Percentiles rank a stretch among this genome's conserved stretches.
phyloP scores from a whole-genome alignment of 106 monocot genomes.

The Agapanthus africanus region DNA sequence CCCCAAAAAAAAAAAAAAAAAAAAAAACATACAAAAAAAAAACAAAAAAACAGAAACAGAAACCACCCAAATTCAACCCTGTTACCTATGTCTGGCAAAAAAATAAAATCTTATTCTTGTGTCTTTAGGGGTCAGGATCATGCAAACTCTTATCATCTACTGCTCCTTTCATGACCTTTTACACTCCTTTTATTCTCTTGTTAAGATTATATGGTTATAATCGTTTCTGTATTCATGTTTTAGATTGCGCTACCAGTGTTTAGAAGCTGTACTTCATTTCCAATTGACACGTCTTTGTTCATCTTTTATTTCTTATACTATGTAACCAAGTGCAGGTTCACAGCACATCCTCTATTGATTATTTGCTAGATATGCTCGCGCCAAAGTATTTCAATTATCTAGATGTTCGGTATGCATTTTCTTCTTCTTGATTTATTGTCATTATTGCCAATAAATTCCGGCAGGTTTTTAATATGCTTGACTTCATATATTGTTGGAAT shows the following conservation, averaged over 20 bases:
- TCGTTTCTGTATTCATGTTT: not conserved
- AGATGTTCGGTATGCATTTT: conserved; percentile 63
- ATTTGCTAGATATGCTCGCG: conserved; percentile 40
- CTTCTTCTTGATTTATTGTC: not conserved
- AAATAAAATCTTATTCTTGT: too few relatives aligned
- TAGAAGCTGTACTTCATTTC: not conserved
- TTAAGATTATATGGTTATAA: not conserved
- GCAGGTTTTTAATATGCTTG: not conserved
- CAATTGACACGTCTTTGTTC: not conserved
- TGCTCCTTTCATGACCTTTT: too few relatives aligned
- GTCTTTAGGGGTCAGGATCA: too few relatives aligned
- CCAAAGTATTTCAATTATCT: conserved; percentile 64
- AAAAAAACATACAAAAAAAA: too few relatives aligned
- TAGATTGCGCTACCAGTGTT: not conserved
- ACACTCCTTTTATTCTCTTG: too few relatives aligned
- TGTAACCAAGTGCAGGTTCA: conserved; percentile 35
- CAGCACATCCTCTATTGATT: conserved; percentile 30
- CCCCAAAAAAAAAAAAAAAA: too few relatives aligned
- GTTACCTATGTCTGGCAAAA: too few relatives aligned
- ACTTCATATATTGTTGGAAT: not conserved
- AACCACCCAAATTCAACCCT: too few relatives aligned
- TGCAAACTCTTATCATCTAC: too few relatives aligned
- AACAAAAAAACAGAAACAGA: too few relatives aligned
- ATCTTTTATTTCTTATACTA: not conserved
- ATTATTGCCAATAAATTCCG: not conserved